Evolutionary conservation across 768 basidiomycete genomes (phyloP), one percentile per base, ranked within the genome.

Genomic region (Xerocomus spinulosus): DNA sequence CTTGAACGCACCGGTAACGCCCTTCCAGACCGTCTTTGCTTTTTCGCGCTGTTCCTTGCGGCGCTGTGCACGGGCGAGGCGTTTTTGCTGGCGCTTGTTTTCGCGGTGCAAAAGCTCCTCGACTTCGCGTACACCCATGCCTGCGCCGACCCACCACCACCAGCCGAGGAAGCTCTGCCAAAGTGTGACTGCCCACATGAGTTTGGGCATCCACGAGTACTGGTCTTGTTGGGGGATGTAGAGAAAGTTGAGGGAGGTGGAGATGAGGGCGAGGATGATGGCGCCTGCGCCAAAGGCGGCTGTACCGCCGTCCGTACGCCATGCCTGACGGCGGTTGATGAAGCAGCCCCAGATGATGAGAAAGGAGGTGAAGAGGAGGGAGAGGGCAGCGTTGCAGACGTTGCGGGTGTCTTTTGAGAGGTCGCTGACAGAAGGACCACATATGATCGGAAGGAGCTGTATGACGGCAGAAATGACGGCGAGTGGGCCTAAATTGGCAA

Each of bases 81-180:
- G 73, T 47, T 78, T 73, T 23, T 66, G 59, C 46, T 80, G 74
- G 10, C 78, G 72, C 57, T 82, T 83, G 51, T 78, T 80, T 56
- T 80, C 70, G 43, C 68, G 69, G 23, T 62, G 51, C 38, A 85
- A 64, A 46, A 81, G 74, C 47, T 88, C 78, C 57, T 87, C 83
- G 41, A 89, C 74, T 53, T 86, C 85, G 24, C 78, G 75, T 3
- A 83, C 76, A 9, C 85, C 88, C 74, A 87, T 90, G 5, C 92
- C 87, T 2, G 87, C 82, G n/a, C 93, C 93, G 13, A 92, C 92
- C 92, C 92, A 97, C 93, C 93, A 97, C 93, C 93, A 97, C 91
- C 92, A 97, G 0, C 90, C 92, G 18, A 96, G 68, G 68, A 94
- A 95, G 67, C 82, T 91, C 74, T 99, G 96, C 96, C 96, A 99